Percentiles rank a stretch among this genome's conserved stretches.
These are phyloP conservation scores for Monilinia aucupariae DNA, from an alignment of 2,329 filamentous ascomycete species.

Conservation along the genomic window DNA sequence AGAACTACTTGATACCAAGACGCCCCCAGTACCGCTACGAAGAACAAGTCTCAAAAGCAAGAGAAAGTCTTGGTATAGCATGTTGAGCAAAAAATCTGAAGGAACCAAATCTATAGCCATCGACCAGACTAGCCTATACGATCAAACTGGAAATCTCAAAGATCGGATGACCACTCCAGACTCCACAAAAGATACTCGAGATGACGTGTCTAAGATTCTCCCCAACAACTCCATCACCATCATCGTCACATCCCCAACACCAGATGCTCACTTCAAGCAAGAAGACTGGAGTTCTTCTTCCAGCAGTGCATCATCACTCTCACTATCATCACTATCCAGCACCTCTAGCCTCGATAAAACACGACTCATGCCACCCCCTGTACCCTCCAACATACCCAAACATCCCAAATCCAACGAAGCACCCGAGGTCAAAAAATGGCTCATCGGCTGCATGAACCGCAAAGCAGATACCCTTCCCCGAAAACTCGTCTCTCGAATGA, in stretches of 20 bases:
- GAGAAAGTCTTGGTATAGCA: constrained; percentile 6
- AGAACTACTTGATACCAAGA: not conserved
- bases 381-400: constrained; percentile 10
- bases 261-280: constrained; percentile 19
- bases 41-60: not conserved
- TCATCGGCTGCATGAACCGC: constrained; percentile 27
- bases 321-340: not conserved
- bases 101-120: not conserved
- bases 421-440: constrained; percentile 26
- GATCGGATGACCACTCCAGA: not conserved
- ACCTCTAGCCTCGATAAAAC: constrained; percentile 17
- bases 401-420: constrained; percentile 24
- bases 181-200: not conserved
- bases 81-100: not conserved
- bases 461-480: constrained; percentile 26
- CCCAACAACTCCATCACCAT: constrained; percentile 23
- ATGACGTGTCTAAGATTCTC: constrained; percentile 18
- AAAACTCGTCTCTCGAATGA: constrained; percentile 24
- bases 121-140: not conserved
- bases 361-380: constrained; percentile 25
- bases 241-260: constrained; percentile 28
- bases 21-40: not conserved
- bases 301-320: not conserved
- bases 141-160: not conserved
- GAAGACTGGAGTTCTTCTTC: constrained; percentile 1